Evolutionary conservation across 768 basidiomycete genomes (phyloP).

Genomic region (Sistotremastrum suecicum): DNA sequence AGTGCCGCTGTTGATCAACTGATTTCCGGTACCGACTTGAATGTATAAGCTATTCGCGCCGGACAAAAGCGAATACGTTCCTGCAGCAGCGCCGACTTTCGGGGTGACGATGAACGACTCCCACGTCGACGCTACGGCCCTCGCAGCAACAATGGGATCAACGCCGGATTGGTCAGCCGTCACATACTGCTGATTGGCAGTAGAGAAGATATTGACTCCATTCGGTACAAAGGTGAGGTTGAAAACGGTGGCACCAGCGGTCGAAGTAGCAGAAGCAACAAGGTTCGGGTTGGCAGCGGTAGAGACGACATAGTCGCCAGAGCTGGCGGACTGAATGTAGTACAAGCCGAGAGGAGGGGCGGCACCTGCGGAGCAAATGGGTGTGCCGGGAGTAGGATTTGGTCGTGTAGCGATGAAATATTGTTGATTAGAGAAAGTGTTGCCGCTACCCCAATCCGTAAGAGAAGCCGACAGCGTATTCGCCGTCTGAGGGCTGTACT

Average conservation of each 20-base stretch:
- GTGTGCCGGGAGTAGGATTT: slow-evolving; percentile 10
- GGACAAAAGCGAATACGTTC: slow-evolving; percentile 19
- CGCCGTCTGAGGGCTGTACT: slow-evolving; percentile 15
- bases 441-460: slow-evolving; percentile 21
- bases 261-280: slow-evolving; percentile 11
- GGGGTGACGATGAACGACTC: slow-evolving; percentile 18
- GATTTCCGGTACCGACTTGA: slow-evolving; percentile 13
- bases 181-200: slow-evolving; percentile 15
- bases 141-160: slow-evolving; percentile 15
- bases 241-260: slow-evolving; percentile 13
- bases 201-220: slow-evolving; percentile 16
- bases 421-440: slow-evolving; percentile 18
- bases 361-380: slow-evolving; percentile 14
- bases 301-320: slow-evolving; percentile 13
- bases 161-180: slow-evolving; percentile 20
- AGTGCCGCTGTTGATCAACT: slow-evolving; percentile 17
- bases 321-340: slow-evolving; percentile 14
- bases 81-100: slow-evolving; percentile 12
- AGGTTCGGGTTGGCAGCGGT: slow-evolving; percentile 12
- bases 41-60: slow-evolving; percentile 19
- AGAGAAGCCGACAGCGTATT: slow-evolving; percentile 17
- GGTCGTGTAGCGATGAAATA: slow-evolving; percentile 21
- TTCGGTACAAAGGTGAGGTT: slow-evolving; percentile 17
- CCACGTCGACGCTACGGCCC: slow-evolving; percentile 15
- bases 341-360: slow-evolving; percentile 19